Percentiles rank a stretch among this genome's conserved stretches.
Evolutionary conservation across 2,329 filamentous ascomycete species (phyloP).

Genomic region (Aspergillus alliaceus): DNA sequence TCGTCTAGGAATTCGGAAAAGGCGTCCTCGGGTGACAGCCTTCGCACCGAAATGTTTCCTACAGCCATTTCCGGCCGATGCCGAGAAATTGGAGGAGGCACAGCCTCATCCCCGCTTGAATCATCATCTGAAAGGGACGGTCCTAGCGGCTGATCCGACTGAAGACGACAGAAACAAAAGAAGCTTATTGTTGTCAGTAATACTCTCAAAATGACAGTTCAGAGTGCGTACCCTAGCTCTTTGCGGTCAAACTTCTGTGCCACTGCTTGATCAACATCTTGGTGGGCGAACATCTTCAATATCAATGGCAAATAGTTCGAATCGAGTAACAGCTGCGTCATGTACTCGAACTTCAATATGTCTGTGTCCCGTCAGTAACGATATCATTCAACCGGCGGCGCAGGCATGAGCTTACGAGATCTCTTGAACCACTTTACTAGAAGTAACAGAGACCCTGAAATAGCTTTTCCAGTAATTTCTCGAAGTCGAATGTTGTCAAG

Average conservation of each 20-base stretch:
- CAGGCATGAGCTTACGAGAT: slow-evolving; percentile 66
- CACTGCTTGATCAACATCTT: slow-evolving; percentile 87
- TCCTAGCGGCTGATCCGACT: slow-evolving; percentile 60
- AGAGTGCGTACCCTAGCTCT: slow-evolving; percentile 67
- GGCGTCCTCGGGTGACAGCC: slow-evolving; percentile 26
- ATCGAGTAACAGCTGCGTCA: slow-evolving; percentile 89
- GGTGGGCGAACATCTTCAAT: slow-evolving; percentile 88
- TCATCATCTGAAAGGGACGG: slow-evolving; percentile 35
- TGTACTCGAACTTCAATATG: slow-evolving; percentile 90
- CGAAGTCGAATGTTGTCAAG: slow-evolving; percentile 76
- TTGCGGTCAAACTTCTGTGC: slow-evolving; percentile 81
- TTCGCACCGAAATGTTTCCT: slow-evolving; percentile 24
- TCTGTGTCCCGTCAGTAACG: slow-evolving; percentile 53
- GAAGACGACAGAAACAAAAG: slow-evolving; percentile 81
- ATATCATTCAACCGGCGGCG: not conserved
- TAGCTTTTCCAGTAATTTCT: slow-evolving; percentile 87
- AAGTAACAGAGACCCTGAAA: slow-evolving; percentile 85
- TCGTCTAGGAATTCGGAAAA: slow-evolving; percentile 24
- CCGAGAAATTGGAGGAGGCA: slow-evolving; percentile 76
- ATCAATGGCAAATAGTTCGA: slow-evolving; percentile 93
- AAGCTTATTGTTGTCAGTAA: slow-evolving; percentile 58
- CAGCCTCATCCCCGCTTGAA: slow-evolving; percentile 68
- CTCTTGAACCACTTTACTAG: slow-evolving; percentile 95
- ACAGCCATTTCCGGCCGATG: slow-evolving; percentile 45
- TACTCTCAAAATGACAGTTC: not conserved